These are phyloP conservation scores for Rhizopogon salebrosus DNA, from an alignment of 768 basidiomycete genomes.

Conservation along the genomic window DNA sequence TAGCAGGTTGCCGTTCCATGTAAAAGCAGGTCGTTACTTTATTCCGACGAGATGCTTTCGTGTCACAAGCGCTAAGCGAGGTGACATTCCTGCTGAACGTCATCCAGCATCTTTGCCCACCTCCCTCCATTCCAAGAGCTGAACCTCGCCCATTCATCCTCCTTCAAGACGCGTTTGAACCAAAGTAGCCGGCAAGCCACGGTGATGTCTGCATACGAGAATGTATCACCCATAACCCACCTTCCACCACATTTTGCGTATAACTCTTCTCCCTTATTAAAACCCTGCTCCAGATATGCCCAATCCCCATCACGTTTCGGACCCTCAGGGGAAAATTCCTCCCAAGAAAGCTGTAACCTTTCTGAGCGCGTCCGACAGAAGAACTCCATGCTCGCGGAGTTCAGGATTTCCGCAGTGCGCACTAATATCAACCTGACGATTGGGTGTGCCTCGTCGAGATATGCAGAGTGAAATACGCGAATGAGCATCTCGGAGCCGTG, in stretches of 20 bases:
- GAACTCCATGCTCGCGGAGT: conserved; percentile 27
- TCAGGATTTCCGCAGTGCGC: conserved; percentile 17
- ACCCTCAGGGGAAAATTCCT: too few species aligned
- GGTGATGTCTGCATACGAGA: conserved; percentile 7
- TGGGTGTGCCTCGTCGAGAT: conserved; percentile 17
- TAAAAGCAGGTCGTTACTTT: too few species aligned
- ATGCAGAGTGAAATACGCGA: conserved; percentile 34
- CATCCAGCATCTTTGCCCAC: conserved; percentile 1
- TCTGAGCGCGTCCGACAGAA: conserved; percentile 28
- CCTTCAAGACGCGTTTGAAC: conserved; percentile 1
- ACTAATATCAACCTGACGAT: conserved; percentile 15
- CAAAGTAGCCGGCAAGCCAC: not conserved
- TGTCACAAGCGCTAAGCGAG: not conserved
- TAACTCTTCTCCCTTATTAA: conserved; percentile 12
- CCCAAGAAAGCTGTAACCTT: not conserved
- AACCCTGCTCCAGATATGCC: conserved; percentile 30
- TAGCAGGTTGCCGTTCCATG: too few species aligned
- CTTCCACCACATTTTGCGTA: not conserved
- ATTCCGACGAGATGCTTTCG: too few species aligned
- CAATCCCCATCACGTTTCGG: conserved; percentile 32
- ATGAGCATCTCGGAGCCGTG: conserved; percentile 31
- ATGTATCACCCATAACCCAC: conserved; percentile 5
- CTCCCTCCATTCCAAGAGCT: conserved; percentile 1
- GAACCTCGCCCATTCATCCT: not conserved
- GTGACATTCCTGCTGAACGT: not conserved